Conservation (phyloP, 1,284 basidiomycete genomes). For the Rhodotorula glutinis region DNA sequence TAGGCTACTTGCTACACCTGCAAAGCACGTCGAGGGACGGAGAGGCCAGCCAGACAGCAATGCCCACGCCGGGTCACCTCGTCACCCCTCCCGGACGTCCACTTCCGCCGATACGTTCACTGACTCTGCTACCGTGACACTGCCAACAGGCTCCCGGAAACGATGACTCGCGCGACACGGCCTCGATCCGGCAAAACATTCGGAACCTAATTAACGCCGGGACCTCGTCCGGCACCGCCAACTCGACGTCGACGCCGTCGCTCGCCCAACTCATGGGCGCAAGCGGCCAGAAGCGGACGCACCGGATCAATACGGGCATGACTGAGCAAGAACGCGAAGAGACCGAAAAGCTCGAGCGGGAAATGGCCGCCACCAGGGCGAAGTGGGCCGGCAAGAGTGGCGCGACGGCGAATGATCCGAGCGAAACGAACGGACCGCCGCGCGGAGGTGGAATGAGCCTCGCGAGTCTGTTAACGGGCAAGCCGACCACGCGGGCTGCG, state of each 20-base stretch:
- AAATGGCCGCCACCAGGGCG: slow-evolving; percentile 30
- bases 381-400: slow-evolving; percentile 24
- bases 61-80: too few relatives aligned
- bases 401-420: not conserved
- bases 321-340: slow-evolving; percentile 32
- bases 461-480: slow-evolving; percentile 16
- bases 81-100: not conserved
- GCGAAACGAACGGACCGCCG: not conserved
- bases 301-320: slow-evolving; percentile 25
- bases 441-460: slow-evolving; percentile 18
- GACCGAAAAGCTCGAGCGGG: slow-evolving; percentile 30
- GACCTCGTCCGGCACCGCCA: not conserved
- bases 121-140: not conserved
- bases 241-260: slow-evolving; percentile 1
- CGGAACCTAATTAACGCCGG: slow-evolving; percentile 18
- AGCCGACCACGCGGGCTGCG: not conserved
- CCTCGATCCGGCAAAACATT: slow-evolving; percentile 34
- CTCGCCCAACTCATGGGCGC: slow-evolving; percentile 39
- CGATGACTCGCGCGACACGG: slow-evolving; percentile 27
- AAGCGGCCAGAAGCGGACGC: slow-evolving; percentile 14
- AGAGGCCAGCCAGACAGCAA: too few relatives aligned
- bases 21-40: too few relatives aligned
- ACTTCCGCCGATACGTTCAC: not conserved
- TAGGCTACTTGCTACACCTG: too few relatives aligned
- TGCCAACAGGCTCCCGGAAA: not conserved